Base-by-base conservation (phyloP, 148 eudicot species). In the Amaranthus palmeri region DNA sequence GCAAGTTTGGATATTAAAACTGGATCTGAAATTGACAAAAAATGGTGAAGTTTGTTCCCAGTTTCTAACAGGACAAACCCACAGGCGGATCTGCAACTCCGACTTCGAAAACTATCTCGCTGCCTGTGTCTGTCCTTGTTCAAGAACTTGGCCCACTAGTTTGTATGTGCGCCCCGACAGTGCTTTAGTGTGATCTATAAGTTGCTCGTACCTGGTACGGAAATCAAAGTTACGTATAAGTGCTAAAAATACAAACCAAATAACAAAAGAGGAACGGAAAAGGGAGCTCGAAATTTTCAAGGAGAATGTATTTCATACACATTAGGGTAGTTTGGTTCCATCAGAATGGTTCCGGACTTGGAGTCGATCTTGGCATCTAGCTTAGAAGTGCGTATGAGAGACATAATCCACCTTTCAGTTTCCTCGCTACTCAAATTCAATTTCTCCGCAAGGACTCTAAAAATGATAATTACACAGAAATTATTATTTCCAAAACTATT, bases 391-490 rank as follows among this genome's bases (percentile, higher is more conserved):
- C 89, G 88, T 62, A 96, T 87, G 47, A 92, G 97, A 81, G 92
- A 86, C 83, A 87, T 81, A 68, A 96, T 81, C 99, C 99, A 96
- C 82, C 96, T 87, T 82, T 92, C 99, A 4, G 99, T 93, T 73
- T 96, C 99, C 65, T 96, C 99, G 56, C 79, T 78, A 77, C 84
- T 96, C 82, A 96, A 78, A 76, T 92, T 96, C 75, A 96, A 77
- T 71, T 89, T 96, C 86, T 92, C 97, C 40, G 99, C 93, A 54
- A 92, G 90, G 36, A 92, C 97, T 67, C 99, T 96, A 83, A 61
- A 72, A 77, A 74, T 12, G 11, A 69, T 25, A 68, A 6, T 41
- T 59, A 11, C 11, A 40, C 77, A 2, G 36, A 25, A 25, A 25
- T 25, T 25, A 25, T 25, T 25, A 25, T 25, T 25, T 25, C 36